Conservation (phyloP, 768 basidiomycete genomes). For the Cystofilobasidium bisporidii region DNA sequence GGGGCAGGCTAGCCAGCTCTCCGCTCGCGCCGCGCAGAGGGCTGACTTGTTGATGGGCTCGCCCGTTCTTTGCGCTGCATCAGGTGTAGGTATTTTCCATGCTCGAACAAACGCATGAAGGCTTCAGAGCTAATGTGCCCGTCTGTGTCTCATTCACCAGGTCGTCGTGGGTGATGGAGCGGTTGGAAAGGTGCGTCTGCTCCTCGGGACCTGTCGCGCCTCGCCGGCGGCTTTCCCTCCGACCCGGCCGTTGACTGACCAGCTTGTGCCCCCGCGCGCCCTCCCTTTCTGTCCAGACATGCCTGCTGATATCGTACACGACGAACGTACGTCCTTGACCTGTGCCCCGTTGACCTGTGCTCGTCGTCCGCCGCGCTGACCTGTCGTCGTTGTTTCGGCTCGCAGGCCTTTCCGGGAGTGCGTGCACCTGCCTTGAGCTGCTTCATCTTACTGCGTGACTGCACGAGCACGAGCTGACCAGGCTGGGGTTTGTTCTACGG, state of each 20-base stretch:
- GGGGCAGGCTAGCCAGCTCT: no score
- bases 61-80: no score
- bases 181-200: conserved; percentile 72
- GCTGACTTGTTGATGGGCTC: no score
- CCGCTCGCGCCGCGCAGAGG: no score
- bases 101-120: no score
- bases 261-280: background rate
- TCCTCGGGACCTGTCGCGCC: background rate
- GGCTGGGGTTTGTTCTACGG: no score
- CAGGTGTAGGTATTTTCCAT: background rate
- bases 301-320: conserved; percentile 97
- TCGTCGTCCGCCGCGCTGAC: background rate
- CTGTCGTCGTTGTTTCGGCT: no score
- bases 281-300: conserved; percentile 72
- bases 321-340: conserved; percentile 44
- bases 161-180: conserved; percentile 98
- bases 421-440: background rate
- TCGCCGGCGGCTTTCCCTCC: background rate
- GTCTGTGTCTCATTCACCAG: background rate
- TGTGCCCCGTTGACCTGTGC: background rate
- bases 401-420: conserved; percentile 12
- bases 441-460: no score
- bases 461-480: no score
- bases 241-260: background rate
- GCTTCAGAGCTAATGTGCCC: background rate